phyloP scores from a whole-genome alignment of 2,329 filamentous ascomycete species.

The Aspergillus udagawae region DNA sequence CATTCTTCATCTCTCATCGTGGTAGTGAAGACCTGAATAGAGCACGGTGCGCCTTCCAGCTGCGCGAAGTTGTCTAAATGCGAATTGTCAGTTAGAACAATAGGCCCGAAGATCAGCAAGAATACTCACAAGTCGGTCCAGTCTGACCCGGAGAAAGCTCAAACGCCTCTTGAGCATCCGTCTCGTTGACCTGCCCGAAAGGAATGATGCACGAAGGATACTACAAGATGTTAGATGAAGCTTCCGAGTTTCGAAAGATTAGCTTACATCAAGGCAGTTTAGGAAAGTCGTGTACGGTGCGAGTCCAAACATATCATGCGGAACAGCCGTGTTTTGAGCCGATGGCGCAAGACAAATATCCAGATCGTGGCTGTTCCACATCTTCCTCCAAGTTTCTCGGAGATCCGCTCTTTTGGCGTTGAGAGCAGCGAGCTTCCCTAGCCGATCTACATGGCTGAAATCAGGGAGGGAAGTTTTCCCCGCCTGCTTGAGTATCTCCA shows the following conservation, averaged over 20 bases:
- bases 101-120: neutral
- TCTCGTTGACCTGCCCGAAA: conserved; percentile 21
- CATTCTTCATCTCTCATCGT: conserved; percentile 29
- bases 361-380: conserved; percentile 42
- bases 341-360: conserved; percentile 48
- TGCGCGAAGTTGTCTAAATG: conserved; percentile 20
- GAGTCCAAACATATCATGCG: conserved; percentile 42
- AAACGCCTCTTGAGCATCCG: conserved; percentile 10
- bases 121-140: conserved; percentile 19
- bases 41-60: conserved; percentile 25
- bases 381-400: conserved; percentile 37
- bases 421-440: conserved; percentile 14
- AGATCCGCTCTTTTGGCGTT: conserved; percentile 30
- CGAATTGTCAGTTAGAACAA: neutral
- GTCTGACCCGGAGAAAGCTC: conserved; percentile 10
- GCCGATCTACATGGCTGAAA: conserved; percentile 9
- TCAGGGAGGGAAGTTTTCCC: conserved; percentile 4
- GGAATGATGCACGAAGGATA: conserved; percentile 50
- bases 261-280: conserved; percentile 49
- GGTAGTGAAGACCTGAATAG: conserved; percentile 25
- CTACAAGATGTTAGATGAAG: conserved; percentile 20
- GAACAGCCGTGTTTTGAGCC: conserved; percentile 48
- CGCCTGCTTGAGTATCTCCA: conserved; percentile 5
- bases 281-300: conserved; percentile 43
- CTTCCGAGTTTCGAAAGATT: neutral